Base-by-base conservation (phyloP, 495 filamentous ascomycete genomes). In the Aspergillus mulundensis region DNA sequence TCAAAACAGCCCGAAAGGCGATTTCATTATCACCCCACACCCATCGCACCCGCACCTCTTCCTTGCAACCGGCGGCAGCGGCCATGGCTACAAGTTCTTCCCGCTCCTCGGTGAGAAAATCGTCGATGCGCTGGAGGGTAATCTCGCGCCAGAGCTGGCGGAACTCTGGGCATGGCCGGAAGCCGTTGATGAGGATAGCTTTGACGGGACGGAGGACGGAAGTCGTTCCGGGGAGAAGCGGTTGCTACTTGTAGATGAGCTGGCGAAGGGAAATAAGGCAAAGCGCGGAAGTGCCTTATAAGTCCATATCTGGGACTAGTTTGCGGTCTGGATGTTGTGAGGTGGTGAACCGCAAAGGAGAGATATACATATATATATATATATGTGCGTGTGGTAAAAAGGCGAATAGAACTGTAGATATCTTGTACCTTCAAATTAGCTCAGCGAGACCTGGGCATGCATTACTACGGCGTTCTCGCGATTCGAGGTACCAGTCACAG, bases 51-150 rank as follows among this genome's bases (percentile, higher is more conserved):
- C 77, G 21, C 80, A 81, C 12, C 72, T 96, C 18, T 91, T 96
- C 68, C 64, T 97, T 14, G 87, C 89, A 1, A 93, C 88, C 0
- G 91, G 91, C 14, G 91, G 88, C 14, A 89, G 85, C 62, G 91
- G 91, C 2, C 92, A 97, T 67, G 91, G 68, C 4, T 96, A 87
- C 74, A 96, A 96, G 67, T 96, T 96, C 68, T 70, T 95, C 68
- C 91, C 91, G 2, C 84, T 95, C 15, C 69, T 96, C 12, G 91
- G 92, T 14, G 87, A 89, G 50, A 84, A 84, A 65, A 78, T 95
- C 41, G 85, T 86, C 12, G 85, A 90, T 61, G 80, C 82, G 24
- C 65, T 95, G 21, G 74, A 81, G 65, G 76, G 81, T 2, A 69
- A 69, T 7, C 74, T 82, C 32, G 82, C 83, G 1, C 66, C 69